These are phyloP conservation scores for Blastobotrys petasosporus DNA, from an alignment of 1,139 yeast genomes.

Conservation along the genomic window DNA sequence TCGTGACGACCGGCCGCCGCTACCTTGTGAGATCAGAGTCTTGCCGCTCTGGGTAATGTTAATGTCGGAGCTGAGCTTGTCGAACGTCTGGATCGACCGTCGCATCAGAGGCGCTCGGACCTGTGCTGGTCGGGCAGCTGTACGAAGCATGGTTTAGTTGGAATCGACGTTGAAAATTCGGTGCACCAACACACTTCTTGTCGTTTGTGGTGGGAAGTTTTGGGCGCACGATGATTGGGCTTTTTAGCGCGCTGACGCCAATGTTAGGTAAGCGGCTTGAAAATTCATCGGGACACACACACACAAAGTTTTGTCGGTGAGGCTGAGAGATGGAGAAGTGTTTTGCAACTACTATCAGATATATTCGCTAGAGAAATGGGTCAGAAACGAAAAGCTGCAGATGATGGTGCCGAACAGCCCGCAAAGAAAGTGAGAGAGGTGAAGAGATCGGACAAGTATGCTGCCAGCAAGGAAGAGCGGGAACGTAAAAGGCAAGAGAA, in stretches of 20 bases:
- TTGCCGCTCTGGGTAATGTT: constrained; percentile 75
- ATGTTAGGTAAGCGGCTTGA: too few relatives aligned
- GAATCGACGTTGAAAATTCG: not conserved
- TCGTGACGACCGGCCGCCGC: constrained; percentile 77
- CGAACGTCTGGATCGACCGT: constrained; percentile 31
- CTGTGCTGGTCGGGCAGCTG: too few relatives aligned
- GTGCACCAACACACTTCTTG: too few relatives aligned
- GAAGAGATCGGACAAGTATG: not conserved
- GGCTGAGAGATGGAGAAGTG: not conserved
- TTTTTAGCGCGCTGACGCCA: not conserved
- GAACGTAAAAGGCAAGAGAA: not conserved
- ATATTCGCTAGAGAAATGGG: constrained; percentile 1
- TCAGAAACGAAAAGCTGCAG: constrained; percentile 1
- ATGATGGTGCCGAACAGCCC: not conserved
- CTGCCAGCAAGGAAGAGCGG: too few relatives aligned
- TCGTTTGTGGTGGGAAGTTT: not conserved
- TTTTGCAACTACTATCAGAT: too few relatives aligned
- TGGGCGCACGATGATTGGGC: not conserved
- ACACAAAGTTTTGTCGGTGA: not conserved
- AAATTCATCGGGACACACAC: not conserved
- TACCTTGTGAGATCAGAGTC: constrained; percentile 60
- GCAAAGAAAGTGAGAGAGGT: constrained; percentile 1
- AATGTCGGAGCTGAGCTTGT: constrained; percentile 49
- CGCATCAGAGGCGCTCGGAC: too few relatives aligned
- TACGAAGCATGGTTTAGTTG: not conserved